Evolutionary conservation across 495 filamentous ascomycete species (phyloP).

Genomic region (Daldinia bambusicola): DNA sequence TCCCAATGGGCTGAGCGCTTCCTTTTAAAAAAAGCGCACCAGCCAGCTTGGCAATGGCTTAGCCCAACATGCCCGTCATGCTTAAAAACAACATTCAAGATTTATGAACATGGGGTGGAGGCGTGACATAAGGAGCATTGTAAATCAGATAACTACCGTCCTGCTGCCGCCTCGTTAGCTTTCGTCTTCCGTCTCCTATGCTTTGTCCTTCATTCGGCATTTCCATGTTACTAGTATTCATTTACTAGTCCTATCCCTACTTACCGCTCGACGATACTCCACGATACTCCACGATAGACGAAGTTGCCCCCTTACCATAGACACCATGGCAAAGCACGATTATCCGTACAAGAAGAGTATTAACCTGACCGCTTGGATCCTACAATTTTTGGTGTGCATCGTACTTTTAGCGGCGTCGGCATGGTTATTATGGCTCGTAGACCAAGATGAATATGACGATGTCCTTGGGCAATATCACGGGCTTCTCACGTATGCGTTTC

Average conservation of each 20-base stretch:
- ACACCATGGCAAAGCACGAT: constrained; percentile 31
- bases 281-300: constrained; percentile 1
- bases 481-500: constrained; percentile 22
- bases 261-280: too few species aligned
- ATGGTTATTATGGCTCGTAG: constrained; percentile 15
- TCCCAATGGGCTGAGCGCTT: constrained; percentile 8
- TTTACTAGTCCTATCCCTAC: constrained; percentile 1
- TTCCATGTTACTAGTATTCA: background rate
- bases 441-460: background rate
- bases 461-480: constrained; percentile 1
- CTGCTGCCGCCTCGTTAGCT: background rate
- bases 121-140: background rate
- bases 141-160: background rate
- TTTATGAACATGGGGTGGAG: constrained; percentile 4
- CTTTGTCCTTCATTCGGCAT: background rate
- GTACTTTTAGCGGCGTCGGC: constrained; percentile 31
- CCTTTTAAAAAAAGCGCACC: constrained; percentile 18
- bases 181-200: background rate
- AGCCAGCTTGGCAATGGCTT: constrained; percentile 22
- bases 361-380: constrained; percentile 38
- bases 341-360: constrained; percentile 43
- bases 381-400: constrained; percentile 36
- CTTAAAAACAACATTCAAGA: constrained; percentile 11
- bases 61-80: background rate
- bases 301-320: background rate